phyloP scores from a whole-genome alignment of 129 eudicot species.

The Logfia minima region DNA sequence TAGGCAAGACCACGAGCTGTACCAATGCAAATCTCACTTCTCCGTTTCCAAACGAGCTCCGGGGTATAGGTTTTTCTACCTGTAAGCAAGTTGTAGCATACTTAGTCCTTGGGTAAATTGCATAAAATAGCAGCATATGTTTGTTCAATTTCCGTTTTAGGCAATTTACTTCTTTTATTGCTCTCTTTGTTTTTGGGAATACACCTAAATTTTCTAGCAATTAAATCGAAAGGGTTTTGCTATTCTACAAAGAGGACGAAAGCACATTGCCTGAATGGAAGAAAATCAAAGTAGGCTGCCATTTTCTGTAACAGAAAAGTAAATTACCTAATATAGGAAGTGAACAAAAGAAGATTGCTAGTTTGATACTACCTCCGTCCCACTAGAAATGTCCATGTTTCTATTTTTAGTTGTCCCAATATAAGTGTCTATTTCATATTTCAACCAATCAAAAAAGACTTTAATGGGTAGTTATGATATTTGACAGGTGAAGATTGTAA shows the following conservation, averaged over 20 bases:
- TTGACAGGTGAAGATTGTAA: no score
- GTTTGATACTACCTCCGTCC: not conserved
- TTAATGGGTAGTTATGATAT: no score
- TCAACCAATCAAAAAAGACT: no score
- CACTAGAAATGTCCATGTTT: no score
- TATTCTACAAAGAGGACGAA: not conserved
- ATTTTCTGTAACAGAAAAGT: not conserved
- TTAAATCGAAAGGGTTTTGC: not conserved
- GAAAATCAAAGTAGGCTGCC: not conserved
- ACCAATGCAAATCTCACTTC: constrained; percentile 76
- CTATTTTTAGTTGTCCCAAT: no score
- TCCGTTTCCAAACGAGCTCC: constrained; percentile 60
- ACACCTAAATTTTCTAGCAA: not conserved
- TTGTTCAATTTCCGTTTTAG: not conserved
- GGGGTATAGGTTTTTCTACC: constrained; percentile 43
- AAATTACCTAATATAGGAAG: not conserved
- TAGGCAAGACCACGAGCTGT: constrained; percentile 83
- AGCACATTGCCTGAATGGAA: not conserved
- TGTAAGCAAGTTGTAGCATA: constrained; percentile 33
- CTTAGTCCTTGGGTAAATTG: not conserved
- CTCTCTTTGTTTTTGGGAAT: not conserved
- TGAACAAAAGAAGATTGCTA: not conserved
- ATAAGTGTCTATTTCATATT: no score
- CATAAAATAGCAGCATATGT: not conserved
- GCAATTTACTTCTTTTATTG: not conserved